These are phyloP conservation scores for Phytophthora sp. DNA, from an alignment of 352 stramenopile genomes.

Conservation along the genomic window DNA sequence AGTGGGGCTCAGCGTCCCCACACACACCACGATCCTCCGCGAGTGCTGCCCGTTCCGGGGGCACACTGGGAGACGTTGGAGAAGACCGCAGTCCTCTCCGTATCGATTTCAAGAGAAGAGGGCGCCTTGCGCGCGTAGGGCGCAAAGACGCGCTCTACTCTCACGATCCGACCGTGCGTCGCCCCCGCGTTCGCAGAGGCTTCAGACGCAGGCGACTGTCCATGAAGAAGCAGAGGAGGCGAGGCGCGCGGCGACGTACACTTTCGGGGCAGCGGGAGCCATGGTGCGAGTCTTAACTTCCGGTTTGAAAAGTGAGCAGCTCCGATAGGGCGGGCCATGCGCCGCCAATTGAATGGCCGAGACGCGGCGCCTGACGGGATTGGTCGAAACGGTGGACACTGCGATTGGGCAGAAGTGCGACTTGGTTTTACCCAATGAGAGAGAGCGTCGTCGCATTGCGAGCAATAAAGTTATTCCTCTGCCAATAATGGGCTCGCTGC, in stretches of 20 bases:
- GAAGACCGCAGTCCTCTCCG: conserved; percentile 44
- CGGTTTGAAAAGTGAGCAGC: conserved; percentile 87
- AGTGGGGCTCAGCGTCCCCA: conserved; percentile 57
- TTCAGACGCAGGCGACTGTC: conserved; percentile 55
- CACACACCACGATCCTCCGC: conserved; percentile 88
- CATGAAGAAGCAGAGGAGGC: conserved; percentile 37
- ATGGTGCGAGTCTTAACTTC: conserved; percentile 81
- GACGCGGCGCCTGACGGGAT: conserved; percentile 15
- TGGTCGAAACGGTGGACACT: conserved; percentile 36
- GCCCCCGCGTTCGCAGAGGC: background rate
- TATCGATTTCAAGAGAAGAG: conserved; percentile 91
- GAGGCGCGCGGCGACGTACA: conserved; percentile 58
- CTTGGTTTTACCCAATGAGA: too few relatives aligned
- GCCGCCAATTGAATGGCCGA: conserved; percentile 42
- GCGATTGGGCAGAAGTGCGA: conserved; percentile 12
- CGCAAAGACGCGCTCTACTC: conserved; percentile 65
- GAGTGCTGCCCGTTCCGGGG: conserved; percentile 52
- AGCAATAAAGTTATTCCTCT: too few relatives aligned
- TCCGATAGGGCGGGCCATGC: background rate
- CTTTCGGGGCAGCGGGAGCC: conserved; percentile 79
- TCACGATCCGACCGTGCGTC: conserved; percentile 79
- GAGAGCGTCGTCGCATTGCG: too few relatives aligned
- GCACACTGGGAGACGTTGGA: conserved; percentile 78
- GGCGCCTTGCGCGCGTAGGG: background rate
- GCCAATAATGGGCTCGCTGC: conserved; percentile 60